These are phyloP conservation scores for Podila minutissima DNA, from an alignment of 192 early-diverging fungal genomes.

Conservation along the genomic window DNA sequence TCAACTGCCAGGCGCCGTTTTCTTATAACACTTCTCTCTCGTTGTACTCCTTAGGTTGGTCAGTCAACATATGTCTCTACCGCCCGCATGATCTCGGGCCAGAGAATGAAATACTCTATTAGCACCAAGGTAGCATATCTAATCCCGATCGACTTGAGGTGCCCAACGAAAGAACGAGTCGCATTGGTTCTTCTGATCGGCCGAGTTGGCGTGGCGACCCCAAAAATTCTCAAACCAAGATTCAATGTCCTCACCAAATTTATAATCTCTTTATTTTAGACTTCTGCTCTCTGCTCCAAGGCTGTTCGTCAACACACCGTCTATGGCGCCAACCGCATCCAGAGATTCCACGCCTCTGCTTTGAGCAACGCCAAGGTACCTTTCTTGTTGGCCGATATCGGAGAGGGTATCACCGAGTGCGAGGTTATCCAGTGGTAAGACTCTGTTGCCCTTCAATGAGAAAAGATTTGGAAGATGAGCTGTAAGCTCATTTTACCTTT, in stretches of 20 bases:
- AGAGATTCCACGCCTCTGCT: conserved; percentile 62
- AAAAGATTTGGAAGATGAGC: background rate
- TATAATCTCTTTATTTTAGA: conserved; percentile 8
- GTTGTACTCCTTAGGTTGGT: conserved; percentile 20
- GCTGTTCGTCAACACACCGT: conserved; percentile 28
- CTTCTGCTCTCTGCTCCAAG: conserved; percentile 32
- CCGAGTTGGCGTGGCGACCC: too few species aligned
- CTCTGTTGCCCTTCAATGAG: background rate
- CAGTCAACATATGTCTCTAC: conserved; percentile 50
- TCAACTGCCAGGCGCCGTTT: background rate
- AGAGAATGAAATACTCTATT: conserved; percentile 44
- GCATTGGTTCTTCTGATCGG: too few species aligned
- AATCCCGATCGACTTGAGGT: background rate
- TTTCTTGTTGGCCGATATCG: conserved; percentile 96
- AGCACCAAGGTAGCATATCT: conserved; percentile 30
- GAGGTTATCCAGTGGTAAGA: conserved; percentile 96
- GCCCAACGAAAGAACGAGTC: too few species aligned
- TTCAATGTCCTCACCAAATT: too few species aligned
- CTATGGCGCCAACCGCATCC: conserved; percentile 31
- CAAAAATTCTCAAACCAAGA: too few species aligned
- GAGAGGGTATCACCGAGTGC: conserved; percentile 98
- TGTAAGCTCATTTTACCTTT: background rate
- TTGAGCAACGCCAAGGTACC: conserved; percentile 61
- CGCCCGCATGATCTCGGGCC: conserved; percentile 44
- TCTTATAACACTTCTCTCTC: background rate